Evolutionary conservation across 345 rosid genomes (phyloP).

Genomic region (Bretschneidera sinensis): DNA sequence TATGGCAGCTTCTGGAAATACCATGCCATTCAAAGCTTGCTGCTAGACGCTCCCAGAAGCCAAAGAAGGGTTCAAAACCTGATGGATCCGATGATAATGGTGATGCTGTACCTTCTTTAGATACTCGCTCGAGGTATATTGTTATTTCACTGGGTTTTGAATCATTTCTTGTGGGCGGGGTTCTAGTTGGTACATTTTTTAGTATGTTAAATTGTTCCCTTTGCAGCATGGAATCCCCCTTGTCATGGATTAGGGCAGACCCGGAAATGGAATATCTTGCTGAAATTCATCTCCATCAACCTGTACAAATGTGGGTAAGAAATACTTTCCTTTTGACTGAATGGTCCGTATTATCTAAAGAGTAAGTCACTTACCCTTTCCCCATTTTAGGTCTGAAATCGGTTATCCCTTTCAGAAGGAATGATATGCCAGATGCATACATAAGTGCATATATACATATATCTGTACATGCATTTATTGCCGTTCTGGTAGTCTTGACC

Average conservation of each 20-base stretch:
- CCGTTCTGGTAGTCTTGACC: too few species aligned
- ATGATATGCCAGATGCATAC: too few species aligned
- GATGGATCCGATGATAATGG: constrained; percentile 92
- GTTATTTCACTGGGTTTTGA: constrained; percentile 4
- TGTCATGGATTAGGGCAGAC: constrained; percentile 94
- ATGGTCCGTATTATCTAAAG: too few species aligned
- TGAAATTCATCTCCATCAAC: constrained; percentile 94
- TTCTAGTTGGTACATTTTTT: neutral
- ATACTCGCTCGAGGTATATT: constrained; percentile 71
- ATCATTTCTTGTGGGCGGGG: constrained; percentile 14
- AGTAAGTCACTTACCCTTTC: neutral
- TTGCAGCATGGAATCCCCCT: constrained; percentile 88
- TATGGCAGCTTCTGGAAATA: constrained; percentile 93
- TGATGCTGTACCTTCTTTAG: constrained; percentile 51
- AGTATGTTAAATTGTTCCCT: constrained; percentile 15
- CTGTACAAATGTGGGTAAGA: constrained; percentile 99
- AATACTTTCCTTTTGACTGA: constrained; percentile 9
- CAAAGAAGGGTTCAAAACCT: constrained; percentile 88
- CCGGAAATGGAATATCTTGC: constrained; percentile 98
- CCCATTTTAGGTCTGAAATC: too few species aligned
- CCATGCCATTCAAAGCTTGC: constrained; percentile 96
- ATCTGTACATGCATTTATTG: too few species aligned
- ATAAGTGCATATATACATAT: too few species aligned
- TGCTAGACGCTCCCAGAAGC: constrained; percentile 85
- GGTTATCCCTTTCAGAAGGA: too few species aligned